Conservation (phyloP, 139 green algal genomes). For the Penium margaritaceum region DNA sequence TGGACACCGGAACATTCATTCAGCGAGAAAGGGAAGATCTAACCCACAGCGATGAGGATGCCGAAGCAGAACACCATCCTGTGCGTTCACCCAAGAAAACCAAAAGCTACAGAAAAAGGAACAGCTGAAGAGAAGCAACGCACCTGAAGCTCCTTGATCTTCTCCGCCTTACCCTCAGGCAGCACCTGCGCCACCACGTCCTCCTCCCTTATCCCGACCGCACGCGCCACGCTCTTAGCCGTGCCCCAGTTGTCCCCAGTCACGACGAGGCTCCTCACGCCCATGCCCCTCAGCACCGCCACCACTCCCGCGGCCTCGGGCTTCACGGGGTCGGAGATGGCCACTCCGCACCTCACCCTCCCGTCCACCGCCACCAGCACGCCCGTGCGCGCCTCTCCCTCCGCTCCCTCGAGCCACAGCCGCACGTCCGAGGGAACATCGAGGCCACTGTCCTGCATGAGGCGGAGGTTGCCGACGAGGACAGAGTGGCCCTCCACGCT, state of each 20-base stretch:
- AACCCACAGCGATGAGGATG: no score
- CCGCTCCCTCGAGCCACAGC: slow-evolving; percentile 24
- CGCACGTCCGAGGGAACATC: no score
- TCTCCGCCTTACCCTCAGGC: slow-evolving; percentile 63
- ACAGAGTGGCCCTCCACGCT: no score
- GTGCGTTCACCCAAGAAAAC: no score
- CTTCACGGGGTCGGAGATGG: slow-evolving; percentile 80
- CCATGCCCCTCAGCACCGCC: slow-evolving; percentile 50
- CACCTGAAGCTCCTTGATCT: no score
- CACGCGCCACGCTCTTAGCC: slow-evolving; percentile 60
- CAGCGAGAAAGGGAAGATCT: no score
- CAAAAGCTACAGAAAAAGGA: no score
- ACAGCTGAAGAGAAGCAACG: no score
- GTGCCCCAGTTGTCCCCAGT: slow-evolving; percentile 85
- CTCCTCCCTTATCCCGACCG: slow-evolving; percentile 29
- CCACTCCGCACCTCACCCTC: slow-evolving; percentile 57
- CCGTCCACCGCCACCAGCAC: slow-evolving; percentile 64
- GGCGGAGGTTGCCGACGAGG: no score
- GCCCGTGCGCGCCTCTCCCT: slow-evolving; percentile 57
- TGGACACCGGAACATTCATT: no score
- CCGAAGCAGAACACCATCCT: no score
- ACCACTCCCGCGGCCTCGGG: slow-evolving; percentile 80
- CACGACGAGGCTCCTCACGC: slow-evolving; percentile 55
- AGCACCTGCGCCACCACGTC: slow-evolving; percentile 60
- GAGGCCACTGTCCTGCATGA: no score